phyloP scores from a whole-genome alignment of 805 yeast species.

The Grigorovia transvaalensis region DNA sequence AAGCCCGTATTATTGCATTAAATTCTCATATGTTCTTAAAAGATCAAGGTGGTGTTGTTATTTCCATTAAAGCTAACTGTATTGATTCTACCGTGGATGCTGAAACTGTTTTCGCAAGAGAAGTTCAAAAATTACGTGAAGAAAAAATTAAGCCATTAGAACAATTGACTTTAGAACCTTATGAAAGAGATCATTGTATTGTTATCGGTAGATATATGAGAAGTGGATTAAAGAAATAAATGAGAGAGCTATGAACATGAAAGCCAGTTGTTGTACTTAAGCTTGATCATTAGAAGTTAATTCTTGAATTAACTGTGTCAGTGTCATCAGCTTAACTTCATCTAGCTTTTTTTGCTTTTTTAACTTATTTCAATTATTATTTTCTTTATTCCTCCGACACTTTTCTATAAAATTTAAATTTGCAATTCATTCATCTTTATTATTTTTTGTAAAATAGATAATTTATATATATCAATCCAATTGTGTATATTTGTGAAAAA shows the following conservation, averaged over 20 bases:
- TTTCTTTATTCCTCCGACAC: not conserved
- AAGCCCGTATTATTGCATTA: constrained; percentile 98
- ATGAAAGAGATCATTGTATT: constrained; percentile 99
- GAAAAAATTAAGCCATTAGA: constrained; percentile 97
- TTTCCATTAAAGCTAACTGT: constrained; percentile 99
- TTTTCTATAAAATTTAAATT: not conserved
- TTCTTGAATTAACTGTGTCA: not conserved
- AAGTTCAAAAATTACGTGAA: constrained; percentile 97
- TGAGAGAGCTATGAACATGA: not conserved
- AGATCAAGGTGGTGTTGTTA: constrained; percentile 97
- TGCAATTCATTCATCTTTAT: not conserved
- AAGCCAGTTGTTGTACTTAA: too few relatives aligned
- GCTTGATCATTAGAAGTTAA: not conserved
- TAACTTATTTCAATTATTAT: not conserved
- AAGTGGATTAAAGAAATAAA: constrained; percentile 49
- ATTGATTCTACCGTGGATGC: constrained; percentile 99
- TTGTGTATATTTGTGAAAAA: not conserved
- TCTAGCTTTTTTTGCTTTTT: too few relatives aligned
- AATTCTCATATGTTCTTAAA: constrained; percentile 96
- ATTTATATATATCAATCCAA: not conserved
- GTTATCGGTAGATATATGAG: constrained; percentile 96
- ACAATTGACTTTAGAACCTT: constrained; percentile 97
- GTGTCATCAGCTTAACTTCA: not conserved
- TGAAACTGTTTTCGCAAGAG: constrained; percentile 98
- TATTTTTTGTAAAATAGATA: not conserved